Percentiles rank a stretch among this genome's conserved stretches.
Evolutionary conservation across 345 rosid species (phyloP).

Genomic region (Euphorbia peplus): DNA sequence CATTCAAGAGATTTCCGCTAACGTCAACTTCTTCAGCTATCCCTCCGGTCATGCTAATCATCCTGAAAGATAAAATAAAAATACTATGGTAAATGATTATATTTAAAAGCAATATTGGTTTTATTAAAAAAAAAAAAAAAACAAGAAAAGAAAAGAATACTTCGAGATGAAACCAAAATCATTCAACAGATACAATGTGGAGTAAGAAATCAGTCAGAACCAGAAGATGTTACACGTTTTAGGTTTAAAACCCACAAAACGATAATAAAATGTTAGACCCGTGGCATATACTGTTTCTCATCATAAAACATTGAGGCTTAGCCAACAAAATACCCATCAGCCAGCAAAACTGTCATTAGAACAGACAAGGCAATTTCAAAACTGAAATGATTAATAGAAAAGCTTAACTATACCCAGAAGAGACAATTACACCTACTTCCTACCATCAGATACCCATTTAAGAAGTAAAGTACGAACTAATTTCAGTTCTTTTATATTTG

Average conservation of each 20-base stretch:
- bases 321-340: neutral
- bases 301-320: neutral
- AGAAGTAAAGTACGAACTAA: neutral
- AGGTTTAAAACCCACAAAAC: neutral
- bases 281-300: neutral
- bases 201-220: neutral
- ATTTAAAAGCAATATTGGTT: neutral
- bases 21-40: slow-evolving; percentile 25
- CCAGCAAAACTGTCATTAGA: neutral
- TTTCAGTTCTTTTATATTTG: neutral
- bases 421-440: neutral
- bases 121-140: too few species aligned
- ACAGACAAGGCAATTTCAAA: neutral
- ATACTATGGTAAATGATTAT: neutral
- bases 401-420: neutral
- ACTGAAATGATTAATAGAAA: neutral
- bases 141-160: neutral
- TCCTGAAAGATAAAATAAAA: slow-evolving; percentile 35
- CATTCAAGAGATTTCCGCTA: slow-evolving; percentile 16
- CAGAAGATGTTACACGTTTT: neutral
- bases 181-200: neutral
- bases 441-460: neutral
- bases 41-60: slow-evolving; percentile 22
- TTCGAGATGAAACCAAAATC: neutral
- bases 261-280: neutral